phyloP scores from a whole-genome alignment of 176 grass and related monocot species.

The Oryza rufipogon region DNA sequence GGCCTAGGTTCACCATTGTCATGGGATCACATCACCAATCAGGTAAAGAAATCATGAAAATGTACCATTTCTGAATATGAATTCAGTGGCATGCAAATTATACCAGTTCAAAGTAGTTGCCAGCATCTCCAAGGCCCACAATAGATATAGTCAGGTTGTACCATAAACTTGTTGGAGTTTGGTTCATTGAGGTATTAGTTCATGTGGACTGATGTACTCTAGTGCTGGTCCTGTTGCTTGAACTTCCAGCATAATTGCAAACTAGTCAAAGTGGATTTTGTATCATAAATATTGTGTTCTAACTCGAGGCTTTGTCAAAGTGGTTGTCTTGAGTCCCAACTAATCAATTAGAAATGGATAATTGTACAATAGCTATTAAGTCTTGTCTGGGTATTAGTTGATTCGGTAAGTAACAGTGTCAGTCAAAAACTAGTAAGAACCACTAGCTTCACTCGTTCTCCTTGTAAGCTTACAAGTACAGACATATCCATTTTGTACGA shows the following conservation, averaged over 20 bases:
- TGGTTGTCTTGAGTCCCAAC: neutral
- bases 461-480: constrained; percentile 10
- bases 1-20: constrained; percentile 77
- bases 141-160: neutral
- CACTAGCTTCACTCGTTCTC: neutral
- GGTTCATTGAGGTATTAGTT: constrained; percentile 1
- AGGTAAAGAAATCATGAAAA: constrained; percentile 56
- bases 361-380: neutral
- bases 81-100: constrained; percentile 1
- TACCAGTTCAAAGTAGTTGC: neutral
- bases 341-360: neutral
- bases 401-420: neutral
- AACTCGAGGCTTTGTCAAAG: neutral
- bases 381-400: neutral
- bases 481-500: neutral
- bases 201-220: neutral
- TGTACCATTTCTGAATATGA: constrained; percentile 13
- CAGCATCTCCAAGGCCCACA: neutral
- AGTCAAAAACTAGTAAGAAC: neutral
- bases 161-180: constrained; percentile 1
- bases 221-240: neutral
- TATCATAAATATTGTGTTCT: neutral
- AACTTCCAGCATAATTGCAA: neutral
- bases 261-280: neutral
- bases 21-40: constrained; percentile 95